A percentile compares a stretch with the other conserved stretches of the same genome.
Conservation (phyloP, 1,284 basidiomycete genomes). For the Puccinia coronata region DNA sequence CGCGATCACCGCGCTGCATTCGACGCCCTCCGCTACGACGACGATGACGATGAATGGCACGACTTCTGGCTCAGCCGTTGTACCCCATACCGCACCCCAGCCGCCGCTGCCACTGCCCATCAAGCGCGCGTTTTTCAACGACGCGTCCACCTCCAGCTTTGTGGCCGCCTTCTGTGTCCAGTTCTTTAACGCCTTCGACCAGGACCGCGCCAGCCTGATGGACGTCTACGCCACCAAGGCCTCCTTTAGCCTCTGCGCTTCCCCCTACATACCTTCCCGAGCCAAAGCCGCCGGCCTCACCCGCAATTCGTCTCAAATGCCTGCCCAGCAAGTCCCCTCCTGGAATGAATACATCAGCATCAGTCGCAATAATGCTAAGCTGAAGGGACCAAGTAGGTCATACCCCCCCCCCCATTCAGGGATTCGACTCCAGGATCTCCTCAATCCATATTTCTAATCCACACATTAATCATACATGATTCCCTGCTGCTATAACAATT, state of each 20-base stretch:
- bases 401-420: background rate
- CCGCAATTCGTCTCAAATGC: conserved; percentile 29
- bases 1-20: background rate
- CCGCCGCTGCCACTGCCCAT: conserved; percentile 20
- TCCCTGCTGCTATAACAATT: too few relatives aligned
- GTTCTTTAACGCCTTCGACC: conserved; percentile 47
- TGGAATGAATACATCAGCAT: conserved; percentile 44
- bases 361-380: conserved; percentile 33
- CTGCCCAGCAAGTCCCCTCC: conserved; percentile 35
- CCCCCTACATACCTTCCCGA: conserved; percentile 3
- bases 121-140: conserved; percentile 35
- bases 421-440: background rate
- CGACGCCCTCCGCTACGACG: too few relatives aligned
- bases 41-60: background rate
- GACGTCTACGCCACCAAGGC: conserved; percentile 43
- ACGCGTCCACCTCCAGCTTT: conserved; percentile 27
- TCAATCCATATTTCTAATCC: background rate
- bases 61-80: background rate
- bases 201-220: conserved; percentile 19
- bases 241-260: conserved; percentile 33
- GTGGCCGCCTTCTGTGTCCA: conserved; percentile 37
- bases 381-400: conserved; percentile 37
- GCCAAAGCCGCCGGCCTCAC: conserved; percentile 27
- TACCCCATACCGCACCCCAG: background rate
- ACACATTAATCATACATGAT: background rate